A percentile compares a stretch with the other conserved stretches of the same genome.
phyloP scores from a whole-genome alignment of 305 asterid genomes.

The Fraxinus velutina region DNA sequence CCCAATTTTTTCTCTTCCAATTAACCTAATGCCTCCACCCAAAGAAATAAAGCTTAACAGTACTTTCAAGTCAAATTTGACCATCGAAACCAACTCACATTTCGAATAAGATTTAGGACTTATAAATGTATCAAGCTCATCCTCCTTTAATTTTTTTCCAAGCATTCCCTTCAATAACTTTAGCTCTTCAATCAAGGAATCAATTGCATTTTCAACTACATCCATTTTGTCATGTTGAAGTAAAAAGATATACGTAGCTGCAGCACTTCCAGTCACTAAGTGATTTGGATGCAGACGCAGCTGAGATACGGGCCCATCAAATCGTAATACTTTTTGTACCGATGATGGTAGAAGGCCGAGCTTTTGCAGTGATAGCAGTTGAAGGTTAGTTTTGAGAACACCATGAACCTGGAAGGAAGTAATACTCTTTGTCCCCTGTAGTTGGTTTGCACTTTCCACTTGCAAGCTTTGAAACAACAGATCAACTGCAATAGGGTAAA shows the following conservation, averaged over 20 bases:
- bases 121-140: slow-evolving; percentile 30
- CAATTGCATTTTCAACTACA: slow-evolving; percentile 65
- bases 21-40: slow-evolving; percentile 43
- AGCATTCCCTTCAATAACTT: slow-evolving; percentile 54
- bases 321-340: slow-evolving; percentile 61
- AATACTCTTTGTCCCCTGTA: slow-evolving; percentile 36
- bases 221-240: slow-evolving; percentile 80
- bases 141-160: slow-evolving; percentile 37
- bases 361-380: slow-evolving; percentile 88
- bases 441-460: slow-evolving; percentile 37
- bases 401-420: slow-evolving; percentile 91
- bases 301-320: slow-evolving; percentile 74
- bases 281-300: slow-evolving; percentile 96
- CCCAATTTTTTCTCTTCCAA: slow-evolving; percentile 46
- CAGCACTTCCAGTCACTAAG: slow-evolving; percentile 88
- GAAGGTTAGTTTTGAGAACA: slow-evolving; percentile 92
- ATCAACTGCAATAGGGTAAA: slow-evolving; percentile 73
- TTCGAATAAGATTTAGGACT: slow-evolving; percentile 47
- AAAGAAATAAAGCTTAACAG: slow-evolving; percentile 62
- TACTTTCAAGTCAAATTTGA: slow-evolving; percentile 75
- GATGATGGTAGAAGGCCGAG: slow-evolving; percentile 79
- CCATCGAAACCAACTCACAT: slow-evolving; percentile 60
- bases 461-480: slow-evolving; percentile 85
- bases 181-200: slow-evolving; percentile 71
- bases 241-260: slow-evolving; percentile 83